These are phyloP conservation scores for Aspergillus nanangensis DNA, from an alignment of 495 filamentous ascomycete genomes.

Conservation along the genomic window DNA sequence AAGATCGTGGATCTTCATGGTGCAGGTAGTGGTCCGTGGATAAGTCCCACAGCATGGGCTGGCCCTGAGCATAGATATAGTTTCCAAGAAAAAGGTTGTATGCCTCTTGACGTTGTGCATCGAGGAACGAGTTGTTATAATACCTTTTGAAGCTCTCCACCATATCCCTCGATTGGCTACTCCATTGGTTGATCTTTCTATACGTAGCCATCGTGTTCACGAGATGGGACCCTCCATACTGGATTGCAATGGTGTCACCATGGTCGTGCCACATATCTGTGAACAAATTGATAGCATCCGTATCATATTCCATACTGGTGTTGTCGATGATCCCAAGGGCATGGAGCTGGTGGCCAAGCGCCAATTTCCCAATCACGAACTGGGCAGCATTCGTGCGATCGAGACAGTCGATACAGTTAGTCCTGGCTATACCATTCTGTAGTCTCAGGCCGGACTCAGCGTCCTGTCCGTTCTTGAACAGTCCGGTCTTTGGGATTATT, in stretches of 20 bases:
- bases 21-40: conserved; percentile 96
- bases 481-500: conserved; percentile 77
- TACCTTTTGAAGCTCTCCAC: conserved; percentile 98
- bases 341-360: conserved; percentile 87
- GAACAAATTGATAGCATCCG: conserved; percentile 90
- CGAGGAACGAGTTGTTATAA: conserved; percentile 97
- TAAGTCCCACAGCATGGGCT: conserved; percentile 97
- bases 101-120: conserved; percentile 93
- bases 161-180: conserved; percentile 95
- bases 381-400: conserved; percentile 96
- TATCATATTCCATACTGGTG: conserved; percentile 83
- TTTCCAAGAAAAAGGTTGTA: conserved; percentile 98
- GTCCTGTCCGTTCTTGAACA: conserved; percentile 87
- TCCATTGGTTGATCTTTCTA: conserved; percentile 98
- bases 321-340: conserved; percentile 83
- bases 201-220: conserved; percentile 99
- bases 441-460: conserved; percentile 58
- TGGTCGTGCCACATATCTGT: conserved; percentile 96
- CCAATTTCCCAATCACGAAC: conserved; percentile 96
- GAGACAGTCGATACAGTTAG: conserved; percentile 96
- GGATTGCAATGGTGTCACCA: conserved; percentile 94
- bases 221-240: conserved; percentile 95
- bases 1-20: conserved; percentile 73
- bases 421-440: conserved; percentile 90
- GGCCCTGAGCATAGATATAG: conserved; percentile 84